phyloP scores from a whole-genome alignment of 108 stramenopile species.

The Nitzschia sp. region DNA sequence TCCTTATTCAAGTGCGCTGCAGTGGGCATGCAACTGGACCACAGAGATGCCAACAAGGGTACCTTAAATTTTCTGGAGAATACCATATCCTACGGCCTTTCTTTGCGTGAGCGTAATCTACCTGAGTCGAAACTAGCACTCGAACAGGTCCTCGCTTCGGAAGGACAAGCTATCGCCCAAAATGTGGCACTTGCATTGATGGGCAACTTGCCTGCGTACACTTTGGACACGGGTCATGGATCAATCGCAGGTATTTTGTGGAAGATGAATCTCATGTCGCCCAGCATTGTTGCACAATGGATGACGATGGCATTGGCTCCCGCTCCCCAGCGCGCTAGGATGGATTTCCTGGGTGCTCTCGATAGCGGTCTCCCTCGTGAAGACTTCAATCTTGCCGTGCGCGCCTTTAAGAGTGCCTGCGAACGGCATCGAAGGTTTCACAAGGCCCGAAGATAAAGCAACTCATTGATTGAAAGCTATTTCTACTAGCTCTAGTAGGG shows the following conservation, averaged over 20 bases:
- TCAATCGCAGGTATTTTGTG: slow-evolving; percentile 79
- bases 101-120: slow-evolving; percentile 37
- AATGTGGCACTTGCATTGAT: slow-evolving; percentile 66
- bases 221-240: slow-evolving; percentile 58
- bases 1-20: slow-evolving; percentile 75
- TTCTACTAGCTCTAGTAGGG: neutral
- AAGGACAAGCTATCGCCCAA: slow-evolving; percentile 71
- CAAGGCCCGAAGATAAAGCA: neutral
- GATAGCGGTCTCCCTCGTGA: slow-evolving; percentile 57
- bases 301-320: slow-evolving; percentile 47
- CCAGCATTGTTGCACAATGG: slow-evolving; percentile 71
- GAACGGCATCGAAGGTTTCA: slow-evolving; percentile 59
- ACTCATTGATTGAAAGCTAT: too few relatives aligned
- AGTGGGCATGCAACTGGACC: slow-evolving; percentile 81
- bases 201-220: slow-evolving; percentile 81
- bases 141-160: slow-evolving; percentile 50
- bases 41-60: slow-evolving; percentile 86
- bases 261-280: slow-evolving; percentile 70
- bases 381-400: slow-evolving; percentile 69
- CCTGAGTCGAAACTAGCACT: slow-evolving; percentile 44
- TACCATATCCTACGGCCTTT: slow-evolving; percentile 60
- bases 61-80: slow-evolving; percentile 80
- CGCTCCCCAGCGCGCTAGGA: slow-evolving; percentile 54
- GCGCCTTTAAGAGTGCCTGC: slow-evolving; percentile 64
- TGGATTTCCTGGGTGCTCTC: slow-evolving; percentile 54